Evolutionary conservation across 495 filamentous ascomycete species (phyloP).

Genomic region (Gamarada debralockiae): DNA sequence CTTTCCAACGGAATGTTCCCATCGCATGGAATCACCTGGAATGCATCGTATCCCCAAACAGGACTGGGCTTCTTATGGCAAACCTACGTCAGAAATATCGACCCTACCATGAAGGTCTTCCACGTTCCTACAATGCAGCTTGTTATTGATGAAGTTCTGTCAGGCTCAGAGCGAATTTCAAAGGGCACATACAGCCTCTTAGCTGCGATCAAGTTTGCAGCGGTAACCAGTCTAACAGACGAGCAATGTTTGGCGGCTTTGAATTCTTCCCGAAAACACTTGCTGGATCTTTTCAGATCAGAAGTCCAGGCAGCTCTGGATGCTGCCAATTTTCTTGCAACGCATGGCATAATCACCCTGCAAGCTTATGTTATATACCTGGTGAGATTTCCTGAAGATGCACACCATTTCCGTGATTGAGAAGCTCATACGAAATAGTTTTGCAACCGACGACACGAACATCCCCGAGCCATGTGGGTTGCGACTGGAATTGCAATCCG

Average conservation of each 20-base stretch:
- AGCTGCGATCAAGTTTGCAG: constrained; percentile 1
- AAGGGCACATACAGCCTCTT: not conserved
- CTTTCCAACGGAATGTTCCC: not conserved
- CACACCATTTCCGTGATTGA: not conserved
- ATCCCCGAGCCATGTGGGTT: constrained; percentile 24
- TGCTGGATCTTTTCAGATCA: not conserved
- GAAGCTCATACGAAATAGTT: not conserved
- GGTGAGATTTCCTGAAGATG: not conserved
- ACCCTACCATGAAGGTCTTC: constrained; percentile 1
- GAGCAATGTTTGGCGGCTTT: not conserved
- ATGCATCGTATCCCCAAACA: not conserved
- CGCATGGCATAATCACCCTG: not conserved
- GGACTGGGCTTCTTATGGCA: not conserved
- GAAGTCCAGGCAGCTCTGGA: not conserved
- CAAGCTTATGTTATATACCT: not conserved
- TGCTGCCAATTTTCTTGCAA: not conserved
- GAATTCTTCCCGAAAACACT: not conserved
- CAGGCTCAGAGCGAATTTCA: not conserved
- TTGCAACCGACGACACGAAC: not conserved
- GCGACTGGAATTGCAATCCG: constrained; percentile 35
- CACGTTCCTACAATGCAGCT: not conserved
- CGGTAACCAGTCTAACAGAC: not conserved
- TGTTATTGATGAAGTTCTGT: not conserved
- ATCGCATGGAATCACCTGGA: not conserved
- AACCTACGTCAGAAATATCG: not conserved